Evolutionary conservation across 2,329 filamentous ascomycete species (phyloP).

Genomic region (Talaromyces rugulosus): DNA sequence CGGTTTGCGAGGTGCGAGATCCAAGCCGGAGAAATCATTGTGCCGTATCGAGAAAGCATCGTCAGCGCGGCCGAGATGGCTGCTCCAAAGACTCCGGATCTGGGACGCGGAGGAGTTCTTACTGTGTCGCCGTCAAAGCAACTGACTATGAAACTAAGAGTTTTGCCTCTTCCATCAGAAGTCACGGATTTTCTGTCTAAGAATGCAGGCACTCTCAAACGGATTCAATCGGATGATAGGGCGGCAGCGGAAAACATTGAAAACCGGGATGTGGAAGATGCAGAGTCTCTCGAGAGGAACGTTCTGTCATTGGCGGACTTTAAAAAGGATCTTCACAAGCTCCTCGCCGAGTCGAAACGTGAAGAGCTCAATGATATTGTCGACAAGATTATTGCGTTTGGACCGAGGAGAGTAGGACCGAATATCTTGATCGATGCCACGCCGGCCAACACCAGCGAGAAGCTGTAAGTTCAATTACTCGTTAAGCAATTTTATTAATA

Average conservation of each 20-base stretch:
- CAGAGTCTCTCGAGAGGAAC: conserved; percentile 56
- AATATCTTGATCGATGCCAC: conserved; percentile 88
- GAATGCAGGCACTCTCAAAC: conserved; percentile 73
- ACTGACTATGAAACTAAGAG: conserved; percentile 69
- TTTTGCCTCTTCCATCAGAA: conserved; percentile 70
- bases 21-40: conserved; percentile 88
- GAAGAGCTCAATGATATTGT: conserved; percentile 72
- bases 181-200: conserved; percentile 84
- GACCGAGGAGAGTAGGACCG: conserved; percentile 76
- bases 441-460: conserved; percentile 64
- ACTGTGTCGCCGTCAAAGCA: conserved; percentile 80
- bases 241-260: conserved; percentile 40
- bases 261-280: conserved; percentile 47
- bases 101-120: conserved; percentile 77
- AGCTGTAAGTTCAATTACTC: conserved; percentile 54
- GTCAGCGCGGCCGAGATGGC: conserved; percentile 88
- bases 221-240: conserved; percentile 68
- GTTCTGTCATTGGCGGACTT: conserved; percentile 71
- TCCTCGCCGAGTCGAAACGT: conserved; percentile 67
- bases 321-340: conserved; percentile 61
- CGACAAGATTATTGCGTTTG: conserved; percentile 84
- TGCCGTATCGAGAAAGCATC: conserved; percentile 92
- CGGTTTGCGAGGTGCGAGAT: conserved; percentile 92
- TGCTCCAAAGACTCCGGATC: conserved; percentile 75
- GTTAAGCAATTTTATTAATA: background rate